phyloP scores from a whole-genome alignment of 1,284 basidiomycete genomes.

The Coniophora puteana region DNA sequence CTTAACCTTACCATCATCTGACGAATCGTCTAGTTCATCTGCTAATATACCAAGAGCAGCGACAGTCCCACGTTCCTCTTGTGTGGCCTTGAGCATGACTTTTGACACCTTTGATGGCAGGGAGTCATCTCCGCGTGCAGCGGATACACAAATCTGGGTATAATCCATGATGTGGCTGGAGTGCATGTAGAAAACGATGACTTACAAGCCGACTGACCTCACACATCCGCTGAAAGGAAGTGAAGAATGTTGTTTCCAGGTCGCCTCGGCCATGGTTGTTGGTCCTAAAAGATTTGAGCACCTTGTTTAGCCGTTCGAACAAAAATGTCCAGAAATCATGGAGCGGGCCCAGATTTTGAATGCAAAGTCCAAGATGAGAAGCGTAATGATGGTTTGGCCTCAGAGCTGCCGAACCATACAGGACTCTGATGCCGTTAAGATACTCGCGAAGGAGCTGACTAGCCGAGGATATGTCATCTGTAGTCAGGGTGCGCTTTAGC shows the following conservation, averaged over 20 bases:
- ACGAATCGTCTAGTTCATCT: constrained; percentile 15
- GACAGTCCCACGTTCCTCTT: constrained; percentile 25
- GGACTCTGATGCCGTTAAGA: too few relatives aligned
- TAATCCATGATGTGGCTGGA: too few relatives aligned
- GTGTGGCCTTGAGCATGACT: constrained; percentile 20
- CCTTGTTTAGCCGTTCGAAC: constrained; percentile 22
- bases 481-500: neutral
- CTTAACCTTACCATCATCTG: constrained; percentile 14
- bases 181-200: neutral
- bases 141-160: too few relatives aligned
- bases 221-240: constrained; percentile 27
- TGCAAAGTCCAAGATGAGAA: constrained; percentile 18
- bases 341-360: constrained; percentile 19
- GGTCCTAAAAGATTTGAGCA: constrained; percentile 21
- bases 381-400: constrained; percentile 31
- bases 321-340: constrained; percentile 26
- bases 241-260: constrained; percentile 30
- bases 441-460: constrained; percentile 4
- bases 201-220: constrained; percentile 18
- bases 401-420: constrained; percentile 23
- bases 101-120: constrained; percentile 4
- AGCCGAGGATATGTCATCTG: neutral
- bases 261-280: constrained; percentile 29
- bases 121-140: constrained; percentile 3
- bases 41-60: constrained; percentile 12